Conservation (phyloP, 2,329 filamentous ascomycete genomes). For the Teratosphaeria zuluensis region DNA sequence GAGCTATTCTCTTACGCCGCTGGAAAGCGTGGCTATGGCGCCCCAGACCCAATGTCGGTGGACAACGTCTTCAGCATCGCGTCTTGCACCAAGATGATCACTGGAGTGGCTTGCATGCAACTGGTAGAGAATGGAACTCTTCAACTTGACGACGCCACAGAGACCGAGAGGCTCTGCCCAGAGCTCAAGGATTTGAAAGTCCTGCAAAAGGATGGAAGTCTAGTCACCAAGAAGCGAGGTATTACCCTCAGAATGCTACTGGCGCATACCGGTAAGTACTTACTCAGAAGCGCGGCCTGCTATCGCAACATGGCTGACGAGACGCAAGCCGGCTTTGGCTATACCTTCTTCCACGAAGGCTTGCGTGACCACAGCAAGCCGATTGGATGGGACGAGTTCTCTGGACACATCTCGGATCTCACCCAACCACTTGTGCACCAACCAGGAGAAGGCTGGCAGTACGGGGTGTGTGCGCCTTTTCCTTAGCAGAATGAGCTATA, state of each 20-base stretch:
- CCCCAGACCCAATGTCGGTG: conserved; percentile 42
- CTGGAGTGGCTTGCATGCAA: conserved; percentile 34
- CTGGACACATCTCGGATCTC: conserved; percentile 34
- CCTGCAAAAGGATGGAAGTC: conserved; percentile 25
- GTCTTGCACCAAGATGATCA: conserved; percentile 35
- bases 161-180: conserved; percentile 26
- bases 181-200: conserved; percentile 31
- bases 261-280: conserved; percentile 31
- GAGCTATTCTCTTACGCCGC: conserved; percentile 1
- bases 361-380: conserved; percentile 33
- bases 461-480: conserved; percentile 28
- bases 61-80: conserved; percentile 52
- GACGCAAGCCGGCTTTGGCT: conserved; percentile 33
- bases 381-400: conserved; percentile 46
- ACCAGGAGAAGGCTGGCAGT: conserved; percentile 52
- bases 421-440: conserved; percentile 48
- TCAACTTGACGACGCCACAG: conserved; percentile 27
- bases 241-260: conserved; percentile 41
- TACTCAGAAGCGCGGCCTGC: background rate
- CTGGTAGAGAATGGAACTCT: conserved; percentile 31
- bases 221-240: conserved; percentile 29
- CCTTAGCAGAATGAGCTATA: conserved; percentile 1
- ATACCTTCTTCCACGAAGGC: conserved; percentile 34
- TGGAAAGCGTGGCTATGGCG: conserved; percentile 1
- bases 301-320: background rate